Conservation (phyloP, 163 green algal species). For the Scenedesmus sp. region DNA sequence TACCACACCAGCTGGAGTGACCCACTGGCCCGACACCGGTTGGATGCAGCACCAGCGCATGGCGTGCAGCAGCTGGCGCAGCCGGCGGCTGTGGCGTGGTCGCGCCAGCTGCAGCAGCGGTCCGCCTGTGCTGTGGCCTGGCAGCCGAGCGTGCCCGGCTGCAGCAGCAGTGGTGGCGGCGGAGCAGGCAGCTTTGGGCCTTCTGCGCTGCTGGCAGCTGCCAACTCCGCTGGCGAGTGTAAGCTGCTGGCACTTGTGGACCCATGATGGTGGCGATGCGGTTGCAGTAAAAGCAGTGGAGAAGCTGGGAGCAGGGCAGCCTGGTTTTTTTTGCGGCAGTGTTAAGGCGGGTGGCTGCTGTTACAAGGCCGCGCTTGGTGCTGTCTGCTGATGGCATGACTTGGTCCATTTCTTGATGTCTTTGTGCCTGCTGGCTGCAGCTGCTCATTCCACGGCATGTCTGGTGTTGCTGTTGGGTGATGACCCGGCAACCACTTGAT, state of each 20-base stretch:
- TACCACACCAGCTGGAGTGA: constrained; percentile 67
- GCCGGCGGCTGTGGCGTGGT: constrained; percentile 17
- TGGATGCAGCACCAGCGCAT: neutral
- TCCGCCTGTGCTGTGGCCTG: constrained; percentile 48
- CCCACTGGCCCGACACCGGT: constrained; percentile 9
- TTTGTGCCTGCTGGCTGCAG: neutral
- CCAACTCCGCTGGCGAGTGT: constrained; percentile 22
- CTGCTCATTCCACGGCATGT: neutral
- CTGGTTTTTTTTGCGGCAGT: neutral
- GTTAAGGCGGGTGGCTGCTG: neutral
- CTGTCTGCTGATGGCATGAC: neutral
- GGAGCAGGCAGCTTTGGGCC: neutral
- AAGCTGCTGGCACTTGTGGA: constrained; percentile 24
- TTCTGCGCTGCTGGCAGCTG: constrained; percentile 41
- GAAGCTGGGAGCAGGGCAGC: neutral
- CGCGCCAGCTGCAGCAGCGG: constrained; percentile 23
- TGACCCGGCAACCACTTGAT: neutral
- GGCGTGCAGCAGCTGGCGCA: constrained; percentile 18
- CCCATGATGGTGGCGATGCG: neutral
- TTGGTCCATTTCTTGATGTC: neutral
- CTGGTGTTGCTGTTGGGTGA: neutral
- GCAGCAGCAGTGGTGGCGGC: neutral
- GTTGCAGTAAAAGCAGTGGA: neutral
- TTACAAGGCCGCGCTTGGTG: neutral
- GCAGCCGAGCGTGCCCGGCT: neutral